phyloP scores from a whole-genome alignment of 306 rosid genomes.

The Crotalaria pallida region DNA sequence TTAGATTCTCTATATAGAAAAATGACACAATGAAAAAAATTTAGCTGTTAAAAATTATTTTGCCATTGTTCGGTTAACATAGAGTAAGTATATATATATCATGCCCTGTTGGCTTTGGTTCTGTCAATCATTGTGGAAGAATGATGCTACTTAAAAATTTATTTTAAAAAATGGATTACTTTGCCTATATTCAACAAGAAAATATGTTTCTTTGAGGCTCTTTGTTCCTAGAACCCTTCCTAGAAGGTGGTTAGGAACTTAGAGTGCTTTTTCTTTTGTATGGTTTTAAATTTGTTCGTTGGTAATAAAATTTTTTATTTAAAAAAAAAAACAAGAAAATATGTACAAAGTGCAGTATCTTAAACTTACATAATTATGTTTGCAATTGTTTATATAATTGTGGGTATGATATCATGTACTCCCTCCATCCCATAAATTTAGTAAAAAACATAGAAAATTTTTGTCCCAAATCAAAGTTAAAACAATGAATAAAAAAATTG shows the following conservation, averaged over 20 bases:
- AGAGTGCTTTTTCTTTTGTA: no score
- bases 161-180: no score
- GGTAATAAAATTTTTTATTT: no score
- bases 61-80: background rate
- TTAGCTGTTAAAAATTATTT: background rate
- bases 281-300: no score
- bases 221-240: no score
- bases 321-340: no score
- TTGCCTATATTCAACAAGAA: background rate
- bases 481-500: no score
- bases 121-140: background rate
- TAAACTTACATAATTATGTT: background rate
- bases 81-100: background rate
- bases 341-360: background rate
- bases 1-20: background rate
- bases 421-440: no score
- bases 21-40: background rate
- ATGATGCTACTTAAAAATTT: background rate
- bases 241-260: no score
- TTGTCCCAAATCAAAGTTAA: no score
- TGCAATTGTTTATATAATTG: background rate
- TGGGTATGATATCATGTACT: background rate
- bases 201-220: no score
- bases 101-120: background rate
- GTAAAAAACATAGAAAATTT: no score